Evolutionary conservation across 306 rosid genomes (phyloP).

Genomic region (Rosa multiflora): DNA sequence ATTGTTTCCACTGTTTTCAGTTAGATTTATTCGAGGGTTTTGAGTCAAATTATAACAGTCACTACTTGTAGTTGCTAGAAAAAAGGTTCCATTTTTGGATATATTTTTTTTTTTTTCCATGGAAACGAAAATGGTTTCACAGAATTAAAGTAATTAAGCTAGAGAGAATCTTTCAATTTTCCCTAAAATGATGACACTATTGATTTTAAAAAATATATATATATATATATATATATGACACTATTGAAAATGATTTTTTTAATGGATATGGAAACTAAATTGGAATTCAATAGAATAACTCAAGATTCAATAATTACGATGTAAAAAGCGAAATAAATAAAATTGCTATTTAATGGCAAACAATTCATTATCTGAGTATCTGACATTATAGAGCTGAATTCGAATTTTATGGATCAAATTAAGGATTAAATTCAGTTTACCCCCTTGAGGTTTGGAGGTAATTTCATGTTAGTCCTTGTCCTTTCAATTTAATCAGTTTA

Average conservation of each 20-base stretch:
- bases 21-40: not conserved
- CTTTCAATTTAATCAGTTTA: too few species aligned
- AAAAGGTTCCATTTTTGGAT: not conserved
- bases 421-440: too few species aligned
- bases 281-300: not conserved
- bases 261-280: not conserved
- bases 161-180: not conserved
- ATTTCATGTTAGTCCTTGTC: too few species aligned
- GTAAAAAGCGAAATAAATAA: not conserved
- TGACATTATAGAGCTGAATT: not conserved
- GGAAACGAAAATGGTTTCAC: not conserved
- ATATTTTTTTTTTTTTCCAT: not conserved
- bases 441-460: too few species aligned
- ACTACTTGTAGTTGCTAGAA: not conserved
- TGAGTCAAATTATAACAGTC: not conserved
- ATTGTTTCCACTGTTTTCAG: not conserved
- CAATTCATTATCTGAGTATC: not conserved
- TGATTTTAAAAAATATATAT: too few species aligned
- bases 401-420: not conserved
- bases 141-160: not conserved
- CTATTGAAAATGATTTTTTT: too few species aligned
- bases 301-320: not conserved
- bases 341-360: not conserved
- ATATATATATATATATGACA: too few species aligned
- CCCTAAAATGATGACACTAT: not conserved